Evolutionary conservation across 768 basidiomycete genomes (phyloP).

Genomic region (Mycena filopes): DNA sequence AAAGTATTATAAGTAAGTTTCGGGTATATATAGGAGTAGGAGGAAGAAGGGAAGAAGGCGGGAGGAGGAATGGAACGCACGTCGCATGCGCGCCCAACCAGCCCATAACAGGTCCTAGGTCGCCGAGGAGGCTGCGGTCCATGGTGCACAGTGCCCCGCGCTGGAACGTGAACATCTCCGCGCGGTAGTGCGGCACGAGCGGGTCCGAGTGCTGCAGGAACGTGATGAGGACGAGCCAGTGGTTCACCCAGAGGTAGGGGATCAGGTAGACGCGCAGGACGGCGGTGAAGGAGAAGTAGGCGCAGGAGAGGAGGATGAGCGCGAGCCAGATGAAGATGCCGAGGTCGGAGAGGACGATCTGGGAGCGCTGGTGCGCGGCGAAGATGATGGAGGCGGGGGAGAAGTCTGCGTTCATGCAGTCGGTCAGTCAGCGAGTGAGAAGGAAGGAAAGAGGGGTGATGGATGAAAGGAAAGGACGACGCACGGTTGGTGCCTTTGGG

Average conservation of each 20-base stretch:
- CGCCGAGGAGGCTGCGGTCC: constrained; percentile 63
- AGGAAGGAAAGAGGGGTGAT: background rate
- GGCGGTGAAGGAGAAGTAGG: constrained; percentile 71
- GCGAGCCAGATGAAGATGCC: constrained; percentile 82
- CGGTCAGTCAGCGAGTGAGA: constrained; percentile 9
- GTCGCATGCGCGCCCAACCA: constrained; percentile 65
- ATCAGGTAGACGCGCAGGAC: constrained; percentile 82
- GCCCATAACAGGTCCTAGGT: constrained; percentile 60
- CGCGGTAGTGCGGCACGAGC: constrained; percentile 65
- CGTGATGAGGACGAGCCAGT: constrained; percentile 58
- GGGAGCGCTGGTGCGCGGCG: constrained; percentile 75
- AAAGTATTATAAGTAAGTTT: no score
- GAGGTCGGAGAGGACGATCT: constrained; percentile 85
- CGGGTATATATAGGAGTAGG: background rate
- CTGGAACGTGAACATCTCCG: constrained; percentile 61
- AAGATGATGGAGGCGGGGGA: constrained; percentile 85
- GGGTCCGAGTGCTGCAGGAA: constrained; percentile 75
- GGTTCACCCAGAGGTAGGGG: constrained; percentile 59
- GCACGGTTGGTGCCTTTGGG: constrained; percentile 83
- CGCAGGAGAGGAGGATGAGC: constrained; percentile 63
- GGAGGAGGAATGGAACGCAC: background rate
- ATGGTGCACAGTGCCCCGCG: constrained; percentile 68
- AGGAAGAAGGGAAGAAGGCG: no score
- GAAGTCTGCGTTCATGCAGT: constrained; percentile 68
- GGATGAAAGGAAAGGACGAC: no score